Conservation (phyloP, 164 flowering plant species). For the Cinnamomum chago region DNA sequence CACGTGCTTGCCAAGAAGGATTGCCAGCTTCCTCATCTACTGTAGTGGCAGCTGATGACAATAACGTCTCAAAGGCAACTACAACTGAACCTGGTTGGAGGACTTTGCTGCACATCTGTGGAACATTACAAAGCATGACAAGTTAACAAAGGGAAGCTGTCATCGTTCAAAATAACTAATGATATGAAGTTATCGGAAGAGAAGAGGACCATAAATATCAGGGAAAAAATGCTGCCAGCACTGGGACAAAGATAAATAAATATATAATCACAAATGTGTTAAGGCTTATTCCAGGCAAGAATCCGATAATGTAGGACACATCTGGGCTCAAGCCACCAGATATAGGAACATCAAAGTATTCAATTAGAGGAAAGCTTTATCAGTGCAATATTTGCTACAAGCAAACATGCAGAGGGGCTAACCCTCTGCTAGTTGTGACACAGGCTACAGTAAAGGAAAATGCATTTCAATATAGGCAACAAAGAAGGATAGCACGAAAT, state of each 20-base stretch:
- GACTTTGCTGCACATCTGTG: conserved; percentile 92
- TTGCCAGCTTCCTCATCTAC: conserved; percentile 97
- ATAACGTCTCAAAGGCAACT: conserved; percentile 69
- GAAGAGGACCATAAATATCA: too few relatives aligned
- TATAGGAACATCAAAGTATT: not conserved
- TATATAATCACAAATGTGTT: too few relatives aligned
- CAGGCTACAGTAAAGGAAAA: not conserved
- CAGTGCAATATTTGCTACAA: not conserved
- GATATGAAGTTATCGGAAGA: too few relatives aligned
- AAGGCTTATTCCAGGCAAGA: too few relatives aligned
- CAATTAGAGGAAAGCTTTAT: not conserved
- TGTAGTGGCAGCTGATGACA: conserved; percentile 92
- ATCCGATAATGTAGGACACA: too few relatives aligned
- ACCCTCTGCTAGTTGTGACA: not conserved
- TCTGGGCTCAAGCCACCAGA: not conserved
- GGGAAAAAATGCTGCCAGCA: too few relatives aligned
- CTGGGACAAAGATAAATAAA: too few relatives aligned
- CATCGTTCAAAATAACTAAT: too few relatives aligned
- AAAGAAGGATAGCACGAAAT: not conserved
- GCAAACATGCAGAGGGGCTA: not conserved
- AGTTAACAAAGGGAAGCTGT: too few relatives aligned
- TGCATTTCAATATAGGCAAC: not conserved
- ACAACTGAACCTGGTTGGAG: conserved; percentile 72
- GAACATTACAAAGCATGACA: conserved; percentile 1
- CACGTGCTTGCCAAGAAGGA: conserved; percentile 97